phyloP scores from a whole-genome alignment of 1,139 yeast genomes.

The Kodamaea alishanica region DNA sequence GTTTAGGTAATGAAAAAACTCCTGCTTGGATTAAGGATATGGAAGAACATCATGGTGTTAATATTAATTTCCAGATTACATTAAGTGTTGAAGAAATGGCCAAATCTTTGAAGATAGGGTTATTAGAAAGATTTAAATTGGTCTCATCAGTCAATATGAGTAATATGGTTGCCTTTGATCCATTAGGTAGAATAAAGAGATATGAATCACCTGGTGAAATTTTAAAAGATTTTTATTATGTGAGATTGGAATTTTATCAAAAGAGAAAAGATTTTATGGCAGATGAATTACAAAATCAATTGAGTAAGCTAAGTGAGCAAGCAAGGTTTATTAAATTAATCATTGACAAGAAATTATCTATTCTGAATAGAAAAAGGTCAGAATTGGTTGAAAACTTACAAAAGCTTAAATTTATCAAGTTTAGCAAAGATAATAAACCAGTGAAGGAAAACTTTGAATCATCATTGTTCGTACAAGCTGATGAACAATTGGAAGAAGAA shows the following conservation, averaged over 20 bases:
- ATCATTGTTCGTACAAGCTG: constrained; percentile 23
- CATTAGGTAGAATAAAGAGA: constrained; percentile 83
- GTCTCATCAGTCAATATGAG: constrained; percentile 63
- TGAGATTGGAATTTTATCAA: constrained; percentile 86
- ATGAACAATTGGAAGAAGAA: constrained; percentile 30
- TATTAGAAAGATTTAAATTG: constrained; percentile 80
- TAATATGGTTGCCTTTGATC: constrained; percentile 96
- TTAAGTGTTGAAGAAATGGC: constrained; percentile 79
- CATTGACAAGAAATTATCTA: constrained; percentile 65
- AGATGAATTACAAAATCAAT: constrained; percentile 64
- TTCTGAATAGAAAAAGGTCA: constrained; percentile 71
- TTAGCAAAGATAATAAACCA: constrained; percentile 66
- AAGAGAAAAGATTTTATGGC: constrained; percentile 82
- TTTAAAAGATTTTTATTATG: constrained; percentile 75
- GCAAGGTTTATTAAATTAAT: constrained; percentile 91
- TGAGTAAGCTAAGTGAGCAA: constrained; percentile 72
- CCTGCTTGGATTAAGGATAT: constrained; percentile 90
- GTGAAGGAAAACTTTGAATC: constrained; percentile 17
- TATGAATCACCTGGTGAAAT: constrained; percentile 77
- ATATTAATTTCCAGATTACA: constrained; percentile 74
- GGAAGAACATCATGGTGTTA: constrained; percentile 88
- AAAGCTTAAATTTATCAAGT: constrained; percentile 66
- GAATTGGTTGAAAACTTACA: constrained; percentile 63
- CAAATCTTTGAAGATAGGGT: constrained; percentile 68
- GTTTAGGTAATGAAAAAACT: constrained; percentile 69